Evolutionary conservation across 179 eudicot genomes (phyloP), one percentile per base, ranked within the genome.

Genomic region (Carnegiea gigantea): DNA sequence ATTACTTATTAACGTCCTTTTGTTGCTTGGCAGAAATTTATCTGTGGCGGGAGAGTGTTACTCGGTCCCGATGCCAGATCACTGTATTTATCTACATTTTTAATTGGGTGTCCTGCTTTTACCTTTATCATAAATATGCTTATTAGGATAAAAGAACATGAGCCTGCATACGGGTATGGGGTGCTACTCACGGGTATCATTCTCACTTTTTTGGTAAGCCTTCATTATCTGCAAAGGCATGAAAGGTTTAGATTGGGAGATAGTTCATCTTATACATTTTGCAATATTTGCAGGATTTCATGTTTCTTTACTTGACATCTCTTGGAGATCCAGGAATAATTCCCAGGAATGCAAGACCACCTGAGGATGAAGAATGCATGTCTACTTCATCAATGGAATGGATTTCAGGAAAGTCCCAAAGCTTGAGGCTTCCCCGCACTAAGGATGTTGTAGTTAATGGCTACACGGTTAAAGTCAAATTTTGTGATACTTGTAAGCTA

Each of bases 271-370:
- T 79, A 68, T 78, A 76, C 79, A 81, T 76, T 68, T 49, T 15
- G 71, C 60, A 21, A 64, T 71, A 43, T 49, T 65, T 86, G 85
- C 83, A 91, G 94, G 89, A 84, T 87, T 87, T 92, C 67, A 78
- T 76, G 73, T 91, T 95, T 85, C 95, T 95, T 71, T 88, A 82
- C 87, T 75, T 94, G 89, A 94, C 99, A 77, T 91, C 97, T 53
- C 88, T 88, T 28, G 89, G 97, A 88, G 95, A 95, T 89, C 99
- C 99, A 26, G 99, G 98, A 83, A 91, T 95, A 82, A 82, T 95
- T 62, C 95, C 93, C 24, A 84, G 99, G 86, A 95, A 91, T 79
- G 53, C 79, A 43, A 82, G 73, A 53, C 90, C 92, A 64, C 94
- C 90, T 9, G 92, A 89, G 26, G 95, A 92, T 54, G 91, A 91